Evolutionary conservation across 1,284 basidiomycete species (phyloP), one percentile per base, ranked within the genome.

Genomic region (Exsudoporus floridanus): DNA sequence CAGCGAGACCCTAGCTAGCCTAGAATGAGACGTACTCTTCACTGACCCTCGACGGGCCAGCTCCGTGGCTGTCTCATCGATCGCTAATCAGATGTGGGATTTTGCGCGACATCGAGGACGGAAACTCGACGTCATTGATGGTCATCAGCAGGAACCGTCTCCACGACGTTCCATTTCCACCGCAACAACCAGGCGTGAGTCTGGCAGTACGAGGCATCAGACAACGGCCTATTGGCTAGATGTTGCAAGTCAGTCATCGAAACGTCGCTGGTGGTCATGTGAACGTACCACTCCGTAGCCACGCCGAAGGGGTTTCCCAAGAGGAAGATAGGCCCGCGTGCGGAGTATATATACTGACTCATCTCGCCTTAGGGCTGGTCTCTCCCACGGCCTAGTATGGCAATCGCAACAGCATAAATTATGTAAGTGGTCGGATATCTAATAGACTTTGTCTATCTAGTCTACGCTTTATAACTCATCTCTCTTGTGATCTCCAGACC

Each of bases 251-350:
- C 46, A 65, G 54, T 10, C 1, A 33, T 34, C 21, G 19, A 27
- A 9, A 3, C 13, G 7, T 42, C 21, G 39, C 33, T 25, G 4
- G 5, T 21, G 5, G 3, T 1, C 14, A 34, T 0, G 25, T 12
- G 36, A 19, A 53, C 62, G 3, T 38, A 62, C 65, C 54, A 33
- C 42, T 40, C 34, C 33, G 25, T 40, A 53, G 44, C 54, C 57
- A 56, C 34, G 46, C 68, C 70, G 69, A 72, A 67, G 70, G 70
- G 66, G 66, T 69, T 70, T 67, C 69, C 70, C 67, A 7, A 59
- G 14, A 52, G 37, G 25, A 56, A 7, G 7, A 0, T 0, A 31
- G 28, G 9, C 0, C 6, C 7, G n/a, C 7, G 12, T 8, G 40
- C 1, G 25, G 5, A 18, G 28, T 54, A 47, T 54, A 45, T 69